Percentiles rank a stretch among this genome's conserved stretches.
Evolutionary conservation across 192 early-diverging fungal genomes (phyloP).

Genomic region (Coemansia sp.): DNA sequence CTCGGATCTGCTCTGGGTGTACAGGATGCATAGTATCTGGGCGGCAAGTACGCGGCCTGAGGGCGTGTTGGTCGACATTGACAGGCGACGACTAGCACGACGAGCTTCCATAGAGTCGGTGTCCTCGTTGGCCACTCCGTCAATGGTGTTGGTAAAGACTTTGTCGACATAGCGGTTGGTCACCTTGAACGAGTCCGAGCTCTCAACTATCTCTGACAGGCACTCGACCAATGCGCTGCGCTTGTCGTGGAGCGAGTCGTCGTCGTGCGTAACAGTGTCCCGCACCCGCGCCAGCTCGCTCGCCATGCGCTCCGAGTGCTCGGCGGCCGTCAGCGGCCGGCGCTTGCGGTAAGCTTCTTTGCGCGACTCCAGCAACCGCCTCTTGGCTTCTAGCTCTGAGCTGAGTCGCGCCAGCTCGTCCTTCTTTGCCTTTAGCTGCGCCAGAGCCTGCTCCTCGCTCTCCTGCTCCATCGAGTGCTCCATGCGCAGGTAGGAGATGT

Average conservation of each 20-base stretch:
- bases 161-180: constrained; percentile 44
- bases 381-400: constrained; percentile 39
- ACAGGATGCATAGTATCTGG: constrained; percentile 51
- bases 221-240: constrained; percentile 15
- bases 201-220: constrained; percentile 40
- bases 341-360: constrained; percentile 27
- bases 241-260: constrained; percentile 5
- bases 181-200: constrained; percentile 38
- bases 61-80: constrained; percentile 33
- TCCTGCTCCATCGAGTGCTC: constrained; percentile 48
- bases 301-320: constrained; percentile 44
- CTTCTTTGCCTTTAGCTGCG: constrained; percentile 26
- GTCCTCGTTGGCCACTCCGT: constrained; percentile 50
- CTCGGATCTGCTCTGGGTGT: constrained; percentile 22
- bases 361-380: constrained; percentile 32
- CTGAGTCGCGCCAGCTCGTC: constrained; percentile 22
- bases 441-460: constrained; percentile 43
- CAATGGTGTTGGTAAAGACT: constrained; percentile 49
- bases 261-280: neutral
- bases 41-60: constrained; percentile 43
- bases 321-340: constrained; percentile 42
- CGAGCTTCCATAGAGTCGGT: constrained; percentile 41
- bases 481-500: constrained; percentile 46
- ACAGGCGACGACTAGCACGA: constrained; percentile 43
- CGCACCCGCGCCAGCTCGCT: constrained; percentile 10